Conservation (phyloP, 1,284 basidiomycete species). For the Ceratobasidium sp. region DNA sequence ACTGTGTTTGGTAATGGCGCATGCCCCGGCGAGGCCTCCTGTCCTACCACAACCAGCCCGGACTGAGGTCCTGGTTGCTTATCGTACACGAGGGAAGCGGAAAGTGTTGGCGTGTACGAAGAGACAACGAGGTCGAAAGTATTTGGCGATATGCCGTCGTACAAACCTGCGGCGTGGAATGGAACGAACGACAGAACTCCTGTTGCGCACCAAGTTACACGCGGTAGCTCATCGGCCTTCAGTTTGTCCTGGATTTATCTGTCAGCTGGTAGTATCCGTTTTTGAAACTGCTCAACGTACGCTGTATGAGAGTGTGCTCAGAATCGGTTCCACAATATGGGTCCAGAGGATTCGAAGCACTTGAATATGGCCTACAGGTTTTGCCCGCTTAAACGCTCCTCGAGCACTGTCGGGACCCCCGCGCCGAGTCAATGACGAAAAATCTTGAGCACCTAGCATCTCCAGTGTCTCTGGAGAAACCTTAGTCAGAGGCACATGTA, state of each 20-base stretch:
- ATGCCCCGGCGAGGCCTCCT: neutral
- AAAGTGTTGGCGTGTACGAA: conserved; percentile 46
- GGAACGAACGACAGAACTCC: conserved; percentile 45
- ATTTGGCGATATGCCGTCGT: conserved; percentile 19
- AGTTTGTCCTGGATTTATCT: too few species aligned
- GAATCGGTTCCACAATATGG: conserved; percentile 16
- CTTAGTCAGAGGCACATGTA: conserved; percentile 9
- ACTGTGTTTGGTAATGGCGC: neutral
- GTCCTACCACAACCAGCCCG: conserved; percentile 5
- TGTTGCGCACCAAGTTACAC: conserved; percentile 43
- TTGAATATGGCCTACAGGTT: neutral
- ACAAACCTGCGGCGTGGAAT: conserved; percentile 46
- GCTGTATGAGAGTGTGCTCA: neutral
- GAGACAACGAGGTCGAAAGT: conserved; percentile 45
- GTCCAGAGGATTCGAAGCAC: conserved; percentile 27
- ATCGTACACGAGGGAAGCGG: conserved; percentile 41
- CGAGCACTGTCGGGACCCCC: neutral
- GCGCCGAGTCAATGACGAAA: too few species aligned
- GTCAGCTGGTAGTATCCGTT: neutral
- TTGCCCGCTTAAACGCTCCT: too few species aligned
- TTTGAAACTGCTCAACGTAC: neutral
- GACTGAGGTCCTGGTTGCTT: too few species aligned
- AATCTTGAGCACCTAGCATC: neutral
- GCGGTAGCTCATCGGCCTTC: conserved; percentile 30
- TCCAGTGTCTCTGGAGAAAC: neutral